A percentile compares a stretch with the other conserved stretches of the same genome.
phyloP scores from a whole-genome alignment of 176 grass and related monocot species.

The Eremochloa ophiuroides region DNA sequence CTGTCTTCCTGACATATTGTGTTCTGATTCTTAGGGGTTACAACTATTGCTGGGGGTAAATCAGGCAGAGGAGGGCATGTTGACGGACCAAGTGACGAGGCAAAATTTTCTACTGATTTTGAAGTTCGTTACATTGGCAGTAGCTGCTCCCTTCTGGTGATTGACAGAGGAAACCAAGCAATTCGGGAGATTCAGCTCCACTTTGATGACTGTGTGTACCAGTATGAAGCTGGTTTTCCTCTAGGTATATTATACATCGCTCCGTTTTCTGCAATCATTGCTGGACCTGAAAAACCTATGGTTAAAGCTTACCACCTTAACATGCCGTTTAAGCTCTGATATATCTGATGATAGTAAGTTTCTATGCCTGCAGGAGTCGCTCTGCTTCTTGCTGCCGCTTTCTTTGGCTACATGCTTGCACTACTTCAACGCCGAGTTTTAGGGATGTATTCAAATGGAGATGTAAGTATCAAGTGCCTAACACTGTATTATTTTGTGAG shows the following conservation, averaged over 20 bases:
- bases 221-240: conserved; percentile 81
- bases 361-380: conserved; percentile 50
- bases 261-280: conserved; percentile 16
- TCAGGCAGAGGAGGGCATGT: conserved; percentile 76
- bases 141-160: conserved; percentile 94
- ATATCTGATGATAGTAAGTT: conserved; percentile 20
- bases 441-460: conserved; percentile 50
- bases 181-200: conserved; percentile 86
- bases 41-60: conserved; percentile 95
- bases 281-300: conserved; percentile 6
- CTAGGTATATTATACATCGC: conserved; percentile 45
- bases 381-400: conserved; percentile 61
- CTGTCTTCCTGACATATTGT: conserved; percentile 30
- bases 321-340: not conserved
- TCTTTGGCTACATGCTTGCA: conserved; percentile 93
- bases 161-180: conserved; percentile 90
- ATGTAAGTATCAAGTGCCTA: conserved; percentile 52
- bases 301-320: not conserved
- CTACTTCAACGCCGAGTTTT: conserved; percentile 62
- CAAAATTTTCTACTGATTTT: conserved; percentile 97
- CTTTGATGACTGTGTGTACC: conserved; percentile 85
- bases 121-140: conserved; percentile 85
- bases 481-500: conserved; percentile 4
- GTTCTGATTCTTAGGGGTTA: conserved; percentile 59
- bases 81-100: conserved; percentile 83